Percentiles rank a stretch among this genome's conserved stretches.
Evolutionary conservation across 345 rosid genomes (phyloP).

Genomic region (Euphorbia pulcherrima): DNA sequence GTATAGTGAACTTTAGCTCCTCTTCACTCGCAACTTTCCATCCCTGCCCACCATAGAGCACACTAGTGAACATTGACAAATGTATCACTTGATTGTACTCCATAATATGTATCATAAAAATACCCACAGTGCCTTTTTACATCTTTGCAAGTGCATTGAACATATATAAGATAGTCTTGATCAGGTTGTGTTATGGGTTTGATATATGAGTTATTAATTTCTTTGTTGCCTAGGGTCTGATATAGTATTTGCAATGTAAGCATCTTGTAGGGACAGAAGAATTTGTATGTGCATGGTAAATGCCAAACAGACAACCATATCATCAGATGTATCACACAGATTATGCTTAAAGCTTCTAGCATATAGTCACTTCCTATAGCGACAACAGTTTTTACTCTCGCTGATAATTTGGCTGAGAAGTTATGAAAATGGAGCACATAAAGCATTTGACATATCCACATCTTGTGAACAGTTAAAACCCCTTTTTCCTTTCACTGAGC

Average conservation of each 20-base stretch:
- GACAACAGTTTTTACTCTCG: background rate
- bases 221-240: background rate
- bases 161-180: constrained; percentile 26
- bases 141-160: constrained; percentile 36
- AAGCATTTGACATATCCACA: constrained; percentile 7
- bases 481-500: background rate
- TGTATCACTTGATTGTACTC: constrained; percentile 13
- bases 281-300: background rate
- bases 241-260: background rate
- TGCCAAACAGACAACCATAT: background rate
- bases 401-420: constrained; percentile 1
- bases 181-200: constrained; percentile 21
- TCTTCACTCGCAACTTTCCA: constrained; percentile 22
- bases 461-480: constrained; percentile 4
- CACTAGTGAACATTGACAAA: background rate
- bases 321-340: background rate
- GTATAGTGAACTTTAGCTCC: background rate
- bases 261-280: constrained; percentile 5
- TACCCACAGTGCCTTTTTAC: constrained; percentile 33
- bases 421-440: background rate
- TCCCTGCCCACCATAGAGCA: constrained; percentile 27
- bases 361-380: background rate
- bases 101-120: constrained; percentile 28
- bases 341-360: background rate
- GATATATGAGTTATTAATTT: constrained; percentile 21